phyloP scores from a whole-genome alignment of 1,284 basidiomycete genomes.

The Taiwanofungus camphoratus region DNA sequence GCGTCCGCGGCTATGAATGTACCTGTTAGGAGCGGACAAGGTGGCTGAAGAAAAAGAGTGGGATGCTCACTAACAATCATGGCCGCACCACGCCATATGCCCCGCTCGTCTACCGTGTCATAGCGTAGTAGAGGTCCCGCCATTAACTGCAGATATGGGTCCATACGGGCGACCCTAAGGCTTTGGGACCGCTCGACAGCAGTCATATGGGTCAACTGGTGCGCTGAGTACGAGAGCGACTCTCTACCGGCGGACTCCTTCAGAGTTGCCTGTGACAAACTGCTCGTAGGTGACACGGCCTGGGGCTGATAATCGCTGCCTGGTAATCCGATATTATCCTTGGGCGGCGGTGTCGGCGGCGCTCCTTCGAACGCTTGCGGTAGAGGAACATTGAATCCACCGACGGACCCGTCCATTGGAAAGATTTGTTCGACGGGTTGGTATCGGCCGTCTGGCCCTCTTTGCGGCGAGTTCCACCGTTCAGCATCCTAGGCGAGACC shows the following conservation, averaged over 20 bases:
- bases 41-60: slow-evolving; percentile 7
- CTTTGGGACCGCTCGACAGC: slow-evolving; percentile 60
- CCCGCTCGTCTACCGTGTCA: slow-evolving; percentile 77
- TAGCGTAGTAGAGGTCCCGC: slow-evolving; percentile 87
- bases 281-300: background rate
- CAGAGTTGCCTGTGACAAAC: slow-evolving; percentile 20
- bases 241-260: slow-evolving; percentile 25
- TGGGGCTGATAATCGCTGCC: background rate
- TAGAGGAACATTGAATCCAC: slow-evolving; percentile 20
- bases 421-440: slow-evolving; percentile 48
- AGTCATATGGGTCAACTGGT: slow-evolving; percentile 42
- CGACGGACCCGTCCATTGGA: slow-evolving; percentile 43
- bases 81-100: slow-evolving; percentile 84
- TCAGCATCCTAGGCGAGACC: slow-evolving; percentile 44
- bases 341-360: slow-evolving; percentile 29
- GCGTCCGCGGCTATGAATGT: slow-evolving; percentile 61
- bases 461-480: slow-evolving; percentile 34
- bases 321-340: slow-evolving; percentile 20
- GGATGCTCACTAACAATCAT: slow-evolving; percentile 70
- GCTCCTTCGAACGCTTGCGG: slow-evolving; percentile 16
- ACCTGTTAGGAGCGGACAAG: background rate
- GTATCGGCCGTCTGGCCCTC: slow-evolving; percentile 46
- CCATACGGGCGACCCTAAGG: slow-evolving; percentile 55
- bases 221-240: slow-evolving; percentile 18
- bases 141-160: slow-evolving; percentile 74